Evolutionary conservation across 2,329 filamentous ascomycete genomes (phyloP), one percentile per base, ranked within the genome.

Genomic region (Sclerotinia spermophila): DNA sequence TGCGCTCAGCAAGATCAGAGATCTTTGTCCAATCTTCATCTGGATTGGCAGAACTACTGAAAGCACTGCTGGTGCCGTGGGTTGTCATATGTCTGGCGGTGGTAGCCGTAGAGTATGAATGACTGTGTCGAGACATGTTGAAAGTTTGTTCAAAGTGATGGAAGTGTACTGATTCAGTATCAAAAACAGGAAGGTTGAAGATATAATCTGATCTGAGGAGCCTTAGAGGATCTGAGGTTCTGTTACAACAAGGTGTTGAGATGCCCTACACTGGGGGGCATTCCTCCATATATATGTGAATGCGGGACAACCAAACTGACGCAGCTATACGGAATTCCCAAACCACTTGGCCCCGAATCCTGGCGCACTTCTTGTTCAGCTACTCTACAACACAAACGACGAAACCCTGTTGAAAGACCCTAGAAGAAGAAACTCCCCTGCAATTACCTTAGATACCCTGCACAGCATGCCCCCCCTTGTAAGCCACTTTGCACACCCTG

Each of bases 11-110:
- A 72, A 98, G 90, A 82, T 98, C 95, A 71, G 95, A 97, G 81
- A 98, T 97, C 88, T 97, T 97, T 80, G 95, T 97, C 95, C 95
- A 98, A 84, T 98, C 95, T 83, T 98, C 95, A 79, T 97, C 94
- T 69, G 95, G 92, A 81, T 97, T 96, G 77, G 94, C 95, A 74
- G 93, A 96, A 78, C 91, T 92, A 83, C 93, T 96, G 85, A 97
- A 97, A 77, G 95, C 95, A 83, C 93, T 97, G 84, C 93, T 97
- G 73, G 92, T 96, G 80, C 90, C 90, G 79, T 93, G 90, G 74
- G 84, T 86, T 55, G 88, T 85, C 77, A 91, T 90, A 79, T 93
- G 90, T 80, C 91, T 88, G 69, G 77, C 72, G 35, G 76, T 70
- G 44, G 75, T 61, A 15, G 77, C 73, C 13, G 77, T 75, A 66